Evolutionary conservation across 2,329 filamentous ascomycete species (phyloP).

Genomic region (Calonectria pteridis): DNA sequence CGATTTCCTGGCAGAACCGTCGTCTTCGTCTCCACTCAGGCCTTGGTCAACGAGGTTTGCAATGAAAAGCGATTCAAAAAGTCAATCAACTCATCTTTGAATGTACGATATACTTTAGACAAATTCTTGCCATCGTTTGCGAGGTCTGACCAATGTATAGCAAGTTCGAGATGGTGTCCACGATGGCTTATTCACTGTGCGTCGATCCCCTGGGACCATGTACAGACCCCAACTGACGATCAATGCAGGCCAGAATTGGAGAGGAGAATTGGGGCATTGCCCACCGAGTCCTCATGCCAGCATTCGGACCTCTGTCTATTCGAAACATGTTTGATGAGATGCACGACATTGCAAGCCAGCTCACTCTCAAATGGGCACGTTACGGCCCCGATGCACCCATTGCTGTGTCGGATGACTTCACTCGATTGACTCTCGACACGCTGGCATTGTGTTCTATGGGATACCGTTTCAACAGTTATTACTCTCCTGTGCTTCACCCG

Average conservation of each 20-base stretch:
- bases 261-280: constrained; percentile 76
- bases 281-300: constrained; percentile 73
- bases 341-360: constrained; percentile 74
- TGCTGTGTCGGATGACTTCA: constrained; percentile 75
- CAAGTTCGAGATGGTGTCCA: constrained; percentile 71
- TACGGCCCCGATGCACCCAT: constrained; percentile 70
- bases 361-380: constrained; percentile 76
- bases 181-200: constrained; percentile 75
- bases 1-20: constrained; percentile 30
- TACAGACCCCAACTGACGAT: constrained; percentile 40
- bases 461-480: constrained; percentile 80
- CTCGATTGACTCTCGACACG: constrained; percentile 77
- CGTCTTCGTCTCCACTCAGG: constrained; percentile 66
- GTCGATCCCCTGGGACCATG: constrained; percentile 17
- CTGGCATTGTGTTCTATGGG: constrained; percentile 77
- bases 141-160: constrained; percentile 28
- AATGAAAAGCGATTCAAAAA: constrained; percentile 75
- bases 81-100: constrained; percentile 60
- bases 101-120: constrained; percentile 40
- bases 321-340: constrained; percentile 76
- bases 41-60: constrained; percentile 72
- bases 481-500: constrained; percentile 74
- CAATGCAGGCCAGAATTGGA: constrained; percentile 53
- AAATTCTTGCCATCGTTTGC: background rate
- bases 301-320: constrained; percentile 77